Evolutionary conservation across 805 yeast species (phyloP).

Genomic region (Trichomonascus vanleenenianus): DNA sequence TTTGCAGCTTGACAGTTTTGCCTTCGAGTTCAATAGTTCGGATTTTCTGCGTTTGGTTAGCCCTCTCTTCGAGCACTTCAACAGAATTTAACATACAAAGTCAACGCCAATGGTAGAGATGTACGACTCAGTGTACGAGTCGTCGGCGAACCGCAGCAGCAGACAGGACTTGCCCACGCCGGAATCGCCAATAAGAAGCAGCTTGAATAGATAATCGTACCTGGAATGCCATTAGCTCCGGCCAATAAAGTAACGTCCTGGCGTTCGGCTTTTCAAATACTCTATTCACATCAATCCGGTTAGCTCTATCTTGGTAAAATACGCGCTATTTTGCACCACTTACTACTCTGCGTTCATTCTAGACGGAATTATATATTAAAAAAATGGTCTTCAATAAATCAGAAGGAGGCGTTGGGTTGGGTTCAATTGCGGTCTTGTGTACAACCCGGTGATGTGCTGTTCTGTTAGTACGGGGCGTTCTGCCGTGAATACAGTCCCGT

Average conservation of each 20-base stretch:
- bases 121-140: conserved; percentile 93
- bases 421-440: no score
- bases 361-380: no score
- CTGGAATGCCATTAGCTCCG: conserved; percentile 32
- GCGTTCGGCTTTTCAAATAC: neutral
- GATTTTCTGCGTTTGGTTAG: conserved; percentile 32
- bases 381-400: no score
- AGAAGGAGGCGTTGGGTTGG: no score
- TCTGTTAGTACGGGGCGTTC: no score
- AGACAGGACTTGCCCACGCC: conserved; percentile 98
- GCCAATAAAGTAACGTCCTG: neutral
- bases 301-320: neutral
- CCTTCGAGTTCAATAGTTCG: conserved; percentile 77
- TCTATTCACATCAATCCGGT: no score
- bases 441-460: no score
- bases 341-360: conserved; percentile 15
- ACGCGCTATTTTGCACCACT: conserved; percentile 1
- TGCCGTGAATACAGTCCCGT: no score
- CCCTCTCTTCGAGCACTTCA: no score
- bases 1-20: conserved; percentile 93
- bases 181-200: conserved; percentile 93
- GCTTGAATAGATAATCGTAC: conserved; percentile 95
- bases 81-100: conserved; percentile 38
- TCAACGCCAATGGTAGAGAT: conserved; percentile 98
- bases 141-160: conserved; percentile 91